phyloP scores from a whole-genome alignment of 345 rosid species.

The Conringia planisiliqua region DNA sequence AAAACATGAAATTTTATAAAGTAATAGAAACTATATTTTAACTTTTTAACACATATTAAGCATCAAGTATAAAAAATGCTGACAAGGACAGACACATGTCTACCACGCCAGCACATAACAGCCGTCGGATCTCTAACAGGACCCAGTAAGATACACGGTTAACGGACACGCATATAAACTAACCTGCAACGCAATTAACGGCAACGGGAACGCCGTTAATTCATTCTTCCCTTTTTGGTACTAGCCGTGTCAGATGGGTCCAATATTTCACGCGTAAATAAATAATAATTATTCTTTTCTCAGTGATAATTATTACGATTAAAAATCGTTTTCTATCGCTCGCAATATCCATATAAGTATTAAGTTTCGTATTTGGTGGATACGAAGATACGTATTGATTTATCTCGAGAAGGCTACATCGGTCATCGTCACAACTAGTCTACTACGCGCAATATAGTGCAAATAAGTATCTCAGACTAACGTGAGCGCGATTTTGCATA shows the following conservation, averaged over 20 bases:
- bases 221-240: background rate
- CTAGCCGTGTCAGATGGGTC: conserved; percentile 10
- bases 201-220: conserved; percentile 1
- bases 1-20: too few species aligned
- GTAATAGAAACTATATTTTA: too few species aligned
- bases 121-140: conserved; percentile 4
- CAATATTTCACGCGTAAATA: conserved; percentile 33
- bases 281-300: background rate
- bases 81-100: background rate
- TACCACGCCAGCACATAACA: background rate
- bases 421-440: conserved; percentile 8
- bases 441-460: conserved; percentile 20
- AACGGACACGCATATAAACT: background rate
- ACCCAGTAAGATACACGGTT: background rate
- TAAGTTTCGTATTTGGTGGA: background rate
- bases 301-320: background rate
- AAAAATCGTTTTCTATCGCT: background rate
- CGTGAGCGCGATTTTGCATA: background rate
- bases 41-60: background rate
- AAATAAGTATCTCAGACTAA: background rate
- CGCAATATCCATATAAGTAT: background rate
- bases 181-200: background rate
- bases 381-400: background rate
- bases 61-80: background rate
- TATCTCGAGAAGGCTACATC: conserved; percentile 16